A percentile compares a stretch with the other conserved stretches of the same genome.
These are phyloP conservation scores for Chlorella ohadii DNA, from an alignment of 139 green algal genomes.

Conservation along the genomic window DNA sequence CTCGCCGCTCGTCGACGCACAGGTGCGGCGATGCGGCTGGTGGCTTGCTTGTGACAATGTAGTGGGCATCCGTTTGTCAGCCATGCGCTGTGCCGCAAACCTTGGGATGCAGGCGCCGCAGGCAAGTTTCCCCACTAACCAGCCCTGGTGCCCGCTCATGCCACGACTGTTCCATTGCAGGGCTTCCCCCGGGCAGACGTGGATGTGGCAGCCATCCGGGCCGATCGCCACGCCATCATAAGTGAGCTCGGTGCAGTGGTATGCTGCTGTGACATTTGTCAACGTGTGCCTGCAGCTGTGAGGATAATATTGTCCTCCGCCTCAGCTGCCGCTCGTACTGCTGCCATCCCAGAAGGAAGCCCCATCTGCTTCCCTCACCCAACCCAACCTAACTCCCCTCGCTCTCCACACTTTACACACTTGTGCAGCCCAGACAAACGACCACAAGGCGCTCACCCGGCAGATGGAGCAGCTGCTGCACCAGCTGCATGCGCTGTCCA, in stretches of 20 bases:
- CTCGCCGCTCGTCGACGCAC: conserved; percentile 68
- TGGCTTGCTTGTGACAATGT: too few species aligned
- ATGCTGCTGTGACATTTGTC: neutral
- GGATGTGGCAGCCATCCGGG: conserved; percentile 70
- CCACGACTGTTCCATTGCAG: too few species aligned
- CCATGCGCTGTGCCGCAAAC: too few species aligned
- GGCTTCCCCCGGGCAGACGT: conserved; percentile 84
- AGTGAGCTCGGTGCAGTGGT: conserved; percentile 24
- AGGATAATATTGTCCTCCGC: too few species aligned
- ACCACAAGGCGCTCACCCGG: conserved; percentile 76
- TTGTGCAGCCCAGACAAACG: conserved; percentile 78
- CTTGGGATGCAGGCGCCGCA: too few species aligned
- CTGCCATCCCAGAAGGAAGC: neutral
- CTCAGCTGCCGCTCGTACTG: too few species aligned
- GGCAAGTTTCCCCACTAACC: too few species aligned
- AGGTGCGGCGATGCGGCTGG: conserved; percentile 49
- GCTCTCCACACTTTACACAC: too few species aligned
- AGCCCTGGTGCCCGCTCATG: too few species aligned
- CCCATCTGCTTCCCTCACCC: too few species aligned
- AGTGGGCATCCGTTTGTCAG: neutral
- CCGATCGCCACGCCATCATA: conserved; percentile 70
- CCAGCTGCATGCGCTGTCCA: conserved; percentile 61
- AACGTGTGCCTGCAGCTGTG: too few species aligned
- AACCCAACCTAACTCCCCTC: too few species aligned
- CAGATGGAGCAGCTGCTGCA: conserved; percentile 71